These are phyloP conservation scores for Saccharomycopsis fermentans DNA, from an alignment of 805 yeast species.

Conservation along the genomic window DNA sequence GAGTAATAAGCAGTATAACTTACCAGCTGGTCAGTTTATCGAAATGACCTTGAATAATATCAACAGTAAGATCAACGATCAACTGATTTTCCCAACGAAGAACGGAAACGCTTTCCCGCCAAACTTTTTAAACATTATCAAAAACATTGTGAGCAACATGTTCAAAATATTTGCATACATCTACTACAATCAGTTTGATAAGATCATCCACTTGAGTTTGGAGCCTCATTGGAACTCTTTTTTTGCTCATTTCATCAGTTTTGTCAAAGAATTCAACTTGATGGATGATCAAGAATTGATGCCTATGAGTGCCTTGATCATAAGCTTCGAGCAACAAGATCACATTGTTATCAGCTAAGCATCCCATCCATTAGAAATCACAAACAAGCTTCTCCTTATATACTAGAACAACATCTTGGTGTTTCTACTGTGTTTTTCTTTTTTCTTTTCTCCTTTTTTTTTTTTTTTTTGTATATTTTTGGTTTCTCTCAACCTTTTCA, in stretches of 20 bases:
- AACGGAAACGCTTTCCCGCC: conserved; percentile 85
- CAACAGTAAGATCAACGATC: conserved; percentile 78
- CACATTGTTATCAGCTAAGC: conserved; percentile 38
- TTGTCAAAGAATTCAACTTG: conserved; percentile 73
- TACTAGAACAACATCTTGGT: background rate
- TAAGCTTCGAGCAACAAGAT: conserved; percentile 75
- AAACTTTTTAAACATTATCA: conserved; percentile 69
- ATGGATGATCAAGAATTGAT: conserved; percentile 70
- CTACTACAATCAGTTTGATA: conserved; percentile 90
- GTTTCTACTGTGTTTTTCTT: too few species aligned
- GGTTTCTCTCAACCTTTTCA: background rate
- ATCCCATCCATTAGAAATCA: background rate
- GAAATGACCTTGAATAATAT: conserved; percentile 91
- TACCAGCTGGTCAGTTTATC: conserved; percentile 89
- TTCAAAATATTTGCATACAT: conserved; percentile 93
- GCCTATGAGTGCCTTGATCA: conserved; percentile 71
- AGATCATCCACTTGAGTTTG: conserved; percentile 76
- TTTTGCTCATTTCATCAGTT: conserved; percentile 87
- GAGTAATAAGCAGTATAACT: conserved; percentile 61
- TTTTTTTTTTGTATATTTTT: background rate
- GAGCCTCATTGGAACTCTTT: conserved; percentile 98
- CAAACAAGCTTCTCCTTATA: background rate
- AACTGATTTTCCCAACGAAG: conserved; percentile 82
- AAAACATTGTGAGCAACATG: conserved; percentile 83
- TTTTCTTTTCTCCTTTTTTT: too few species aligned